phyloP scores from a whole-genome alignment of 129 eudicot species.

The sunflower (Helianthus annuus) region DNA sequence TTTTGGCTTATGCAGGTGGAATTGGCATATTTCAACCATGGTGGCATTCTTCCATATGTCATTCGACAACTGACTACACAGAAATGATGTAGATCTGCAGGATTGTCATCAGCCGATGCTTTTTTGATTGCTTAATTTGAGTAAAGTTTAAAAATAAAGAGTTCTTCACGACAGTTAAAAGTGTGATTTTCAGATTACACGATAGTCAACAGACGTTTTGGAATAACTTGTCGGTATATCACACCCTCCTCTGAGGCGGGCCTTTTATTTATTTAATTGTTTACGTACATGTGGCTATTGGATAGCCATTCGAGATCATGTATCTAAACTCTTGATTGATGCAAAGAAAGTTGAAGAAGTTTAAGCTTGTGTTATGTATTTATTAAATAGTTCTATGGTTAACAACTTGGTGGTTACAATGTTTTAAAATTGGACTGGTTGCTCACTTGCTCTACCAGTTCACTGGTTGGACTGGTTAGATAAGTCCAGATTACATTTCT shows the following conservation, averaged over 20 bases:
- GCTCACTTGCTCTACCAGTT: no score
- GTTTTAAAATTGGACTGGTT: no score
- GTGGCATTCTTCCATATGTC: slow-evolving; percentile 73
- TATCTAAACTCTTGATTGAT: slow-evolving; percentile 17
- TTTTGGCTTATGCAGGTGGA: slow-evolving; percentile 52
- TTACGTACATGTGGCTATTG: slow-evolving; percentile 21
- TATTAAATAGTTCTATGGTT: no score
- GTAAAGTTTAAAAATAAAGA: slow-evolving; percentile 25
- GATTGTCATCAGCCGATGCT: background rate
- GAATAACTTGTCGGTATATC: background rate
- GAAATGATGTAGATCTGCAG: slow-evolving; percentile 24
- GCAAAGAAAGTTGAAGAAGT: slow-evolving; percentile 8
- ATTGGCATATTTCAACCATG: slow-evolving; percentile 70
- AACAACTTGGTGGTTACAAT: no score
- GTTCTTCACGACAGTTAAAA: background rate
- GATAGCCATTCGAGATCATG: background rate
- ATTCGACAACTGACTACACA: slow-evolving; percentile 54
- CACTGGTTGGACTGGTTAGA: no score
- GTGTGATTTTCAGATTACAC: background rate
- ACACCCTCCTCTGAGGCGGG: background rate
- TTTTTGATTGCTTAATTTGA: slow-evolving; percentile 20
- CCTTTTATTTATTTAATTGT: slow-evolving; percentile 13
- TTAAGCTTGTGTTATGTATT: background rate
- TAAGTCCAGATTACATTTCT: no score
- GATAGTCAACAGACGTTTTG: background rate